Evolutionary conservation across 805 yeast species (phyloP), one percentile per base, ranked within the genome.

Genomic region (Huiozyma sinensis): DNA sequence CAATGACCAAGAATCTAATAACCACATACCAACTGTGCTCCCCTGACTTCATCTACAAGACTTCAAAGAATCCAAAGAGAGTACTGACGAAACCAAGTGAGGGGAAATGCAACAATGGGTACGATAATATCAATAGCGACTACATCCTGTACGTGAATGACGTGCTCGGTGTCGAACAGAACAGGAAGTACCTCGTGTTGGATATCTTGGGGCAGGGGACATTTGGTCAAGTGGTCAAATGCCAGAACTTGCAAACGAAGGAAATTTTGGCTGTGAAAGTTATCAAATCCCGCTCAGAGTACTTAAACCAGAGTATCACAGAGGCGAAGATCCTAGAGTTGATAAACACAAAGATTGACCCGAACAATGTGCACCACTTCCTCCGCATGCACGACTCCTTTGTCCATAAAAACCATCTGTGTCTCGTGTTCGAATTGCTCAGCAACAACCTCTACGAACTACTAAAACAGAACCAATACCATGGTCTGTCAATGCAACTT

Each of bases 151-250:
- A 88, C 52, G 98, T 92, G 24, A 92, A 94, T 61, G 98, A 94
- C 60, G 79, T 92, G 27, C 67, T 92, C 36, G 97, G 98, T 5
- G 72, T 77, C 4, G 64, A 60, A 45, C 60, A 62, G 35, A 89
- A 86, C 46, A 71, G 89, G 44, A 83, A 85, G 58, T 90, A 89
- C 60, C 71, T 92, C 56, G 96, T 92, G 5, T 67, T 92, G 46
- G 97, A 90, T 62, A 72, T 92, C 11, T 65, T 92, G 36, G 99
- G 99, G 0, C 90, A 89, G 50, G 99, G 99, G 6, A 89, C 98
- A 1, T 92, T 92, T 71, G 98, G 98, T 7, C 99, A 92, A 65
- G 99, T 92, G 41, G 97, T 89, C 28, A 92, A 92, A 65, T 90
- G 97, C 65, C 68, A 65, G 48, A 76, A 76, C 57, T 67, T 83